Conservation (phyloP, 1,284 basidiomycete genomes). For the Ustilago sp. region DNA sequence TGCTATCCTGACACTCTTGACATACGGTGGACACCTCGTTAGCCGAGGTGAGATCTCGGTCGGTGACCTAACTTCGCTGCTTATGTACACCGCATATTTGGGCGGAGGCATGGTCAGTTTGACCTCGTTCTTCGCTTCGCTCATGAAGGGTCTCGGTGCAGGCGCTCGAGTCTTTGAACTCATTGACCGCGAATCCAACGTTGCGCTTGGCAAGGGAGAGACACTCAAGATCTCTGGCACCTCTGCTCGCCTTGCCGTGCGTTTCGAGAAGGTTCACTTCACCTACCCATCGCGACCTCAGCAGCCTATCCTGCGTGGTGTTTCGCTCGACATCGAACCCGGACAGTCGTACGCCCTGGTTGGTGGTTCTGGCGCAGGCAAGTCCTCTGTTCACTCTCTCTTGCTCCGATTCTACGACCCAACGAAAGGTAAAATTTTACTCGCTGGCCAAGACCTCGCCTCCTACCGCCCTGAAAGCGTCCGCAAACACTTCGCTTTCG, state of each 20-base stretch:
- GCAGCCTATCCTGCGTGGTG: constrained; percentile 68
- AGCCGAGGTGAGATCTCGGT: constrained; percentile 83
- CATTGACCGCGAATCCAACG: constrained; percentile 75
- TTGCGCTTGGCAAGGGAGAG: constrained; percentile 55
- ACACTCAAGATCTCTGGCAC: constrained; percentile 18
- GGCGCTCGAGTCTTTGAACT: constrained; percentile 92
- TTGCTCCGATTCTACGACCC: constrained; percentile 95
- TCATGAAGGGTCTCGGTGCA: constrained; percentile 84
- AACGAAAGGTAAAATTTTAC: constrained; percentile 80
- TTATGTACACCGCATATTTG: constrained; percentile 93
- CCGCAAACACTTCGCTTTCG: constrained; percentile 63
- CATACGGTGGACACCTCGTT: constrained; percentile 93
- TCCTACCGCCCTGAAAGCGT: constrained; percentile 77
- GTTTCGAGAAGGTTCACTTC: constrained; percentile 71
- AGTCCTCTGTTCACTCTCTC: constrained; percentile 89
- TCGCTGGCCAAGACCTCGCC: constrained; percentile 89
- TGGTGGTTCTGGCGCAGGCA: constrained; percentile 72
- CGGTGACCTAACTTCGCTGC: constrained; percentile 74
- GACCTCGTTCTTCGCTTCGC: constrained; percentile 71
- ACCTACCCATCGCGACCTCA: constrained; percentile 70
- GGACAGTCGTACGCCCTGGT: constrained; percentile 69
- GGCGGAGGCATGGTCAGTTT: constrained; percentile 74
- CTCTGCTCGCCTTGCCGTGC: constrained; percentile 58
- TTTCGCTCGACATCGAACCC: constrained; percentile 68
- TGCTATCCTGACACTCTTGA: constrained; percentile 86